Conservation (phyloP, 2,329 filamentous ascomycete species). For the Sphaerulina vaccinii region DNA sequence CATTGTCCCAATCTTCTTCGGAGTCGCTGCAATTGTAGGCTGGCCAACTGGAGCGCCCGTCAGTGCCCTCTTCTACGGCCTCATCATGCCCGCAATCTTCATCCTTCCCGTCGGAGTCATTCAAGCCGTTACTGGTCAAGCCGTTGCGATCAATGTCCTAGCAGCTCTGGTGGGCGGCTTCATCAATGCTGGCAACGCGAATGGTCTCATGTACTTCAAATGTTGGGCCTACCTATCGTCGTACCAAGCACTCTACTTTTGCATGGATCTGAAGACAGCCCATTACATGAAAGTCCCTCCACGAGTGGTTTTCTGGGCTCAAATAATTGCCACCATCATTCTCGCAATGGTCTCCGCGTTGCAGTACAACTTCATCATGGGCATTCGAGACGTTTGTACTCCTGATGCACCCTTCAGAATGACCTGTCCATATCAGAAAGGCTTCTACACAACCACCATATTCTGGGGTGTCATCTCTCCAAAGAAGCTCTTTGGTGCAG, state of each 20-base stretch:
- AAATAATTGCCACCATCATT: conserved; percentile 73
- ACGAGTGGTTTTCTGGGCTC: conserved; percentile 69
- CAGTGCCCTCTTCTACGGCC: conserved; percentile 75
- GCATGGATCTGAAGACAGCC: conserved; percentile 79
- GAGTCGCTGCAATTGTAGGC: conserved; percentile 32
- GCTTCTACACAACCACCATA: conserved; percentile 9
- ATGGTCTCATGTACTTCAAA: conserved; percentile 83
- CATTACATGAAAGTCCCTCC: conserved; percentile 88
- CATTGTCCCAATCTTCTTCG: conserved; percentile 11
- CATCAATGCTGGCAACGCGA: conserved; percentile 79
- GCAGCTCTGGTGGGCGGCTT: conserved; percentile 79
- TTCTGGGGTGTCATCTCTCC: conserved; percentile 10
- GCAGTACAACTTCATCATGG: conserved; percentile 53
- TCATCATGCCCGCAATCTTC: conserved; percentile 72
- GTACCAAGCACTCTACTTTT: conserved; percentile 80
- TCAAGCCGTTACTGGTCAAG: conserved; percentile 78
- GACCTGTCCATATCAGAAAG: conserved; percentile 8
- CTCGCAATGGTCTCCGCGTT: conserved; percentile 79
- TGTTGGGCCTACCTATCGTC: conserved; percentile 54
- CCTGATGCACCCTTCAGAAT: conserved; percentile 6
- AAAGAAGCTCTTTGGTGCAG: conserved; percentile 10
- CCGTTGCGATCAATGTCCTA: conserved; percentile 39
- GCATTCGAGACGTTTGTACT: conserved; percentile 8
- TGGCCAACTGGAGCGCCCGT: conserved; percentile 54
- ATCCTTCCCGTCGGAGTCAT: conserved; percentile 90